These are phyloP conservation scores for Solanum stenotomum DNA, from an alignment of 257 asterid species.

Conservation along the genomic window DNA sequence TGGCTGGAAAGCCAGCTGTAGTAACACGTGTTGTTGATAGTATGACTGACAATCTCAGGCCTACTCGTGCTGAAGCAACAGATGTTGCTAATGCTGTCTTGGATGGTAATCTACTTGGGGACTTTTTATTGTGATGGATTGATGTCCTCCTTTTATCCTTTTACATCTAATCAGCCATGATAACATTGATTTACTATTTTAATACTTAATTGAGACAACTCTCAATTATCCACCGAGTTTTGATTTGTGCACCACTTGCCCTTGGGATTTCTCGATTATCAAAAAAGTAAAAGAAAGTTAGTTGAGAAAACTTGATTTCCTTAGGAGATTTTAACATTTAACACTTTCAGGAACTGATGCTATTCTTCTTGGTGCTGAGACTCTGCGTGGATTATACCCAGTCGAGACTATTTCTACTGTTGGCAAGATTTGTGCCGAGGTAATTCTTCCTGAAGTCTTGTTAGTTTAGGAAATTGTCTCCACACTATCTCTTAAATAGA, in stretches of 20 bases:
- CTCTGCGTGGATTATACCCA: constrained; percentile 82
- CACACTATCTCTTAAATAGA: not conserved
- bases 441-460: not conserved
- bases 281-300: not conserved
- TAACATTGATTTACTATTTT: not conserved
- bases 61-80: constrained; percentile 98
- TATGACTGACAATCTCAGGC: constrained; percentile 92
- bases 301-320: not conserved
- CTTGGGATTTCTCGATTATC: not conserved
- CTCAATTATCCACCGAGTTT: not conserved
- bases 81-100: constrained; percentile 95
- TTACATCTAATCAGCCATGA: not conserved
- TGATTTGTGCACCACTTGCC: not conserved
- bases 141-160: not conserved
- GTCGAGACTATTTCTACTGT: constrained; percentile 78
- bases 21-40: constrained; percentile 96
- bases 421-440: constrained; percentile 86
- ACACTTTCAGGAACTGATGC: constrained; percentile 63
- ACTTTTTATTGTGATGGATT: not conserved
- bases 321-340: not conserved
- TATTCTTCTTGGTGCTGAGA: constrained; percentile 92
- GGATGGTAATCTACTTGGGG: constrained; percentile 46
- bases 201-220: not conserved
- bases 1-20: constrained; percentile 97
- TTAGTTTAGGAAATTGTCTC: not conserved